A percentile compares a stretch with the other conserved stretches of the same genome.
Evolutionary conservation across 495 filamentous ascomycete species (phyloP).

Genomic region (Stereocaulon alpinum): DNA sequence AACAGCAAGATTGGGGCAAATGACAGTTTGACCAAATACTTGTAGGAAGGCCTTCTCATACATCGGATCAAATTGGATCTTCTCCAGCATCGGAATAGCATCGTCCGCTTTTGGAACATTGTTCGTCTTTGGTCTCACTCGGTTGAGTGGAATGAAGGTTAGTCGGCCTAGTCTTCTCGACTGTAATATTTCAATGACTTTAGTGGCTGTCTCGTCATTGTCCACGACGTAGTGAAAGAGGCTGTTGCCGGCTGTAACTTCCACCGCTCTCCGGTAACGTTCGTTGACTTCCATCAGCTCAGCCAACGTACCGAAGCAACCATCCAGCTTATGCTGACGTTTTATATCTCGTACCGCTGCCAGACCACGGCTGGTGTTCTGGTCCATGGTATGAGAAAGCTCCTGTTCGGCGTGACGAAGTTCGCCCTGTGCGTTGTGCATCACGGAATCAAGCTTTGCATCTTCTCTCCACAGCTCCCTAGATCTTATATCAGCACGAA

Average conservation of each 20-base stretch:
- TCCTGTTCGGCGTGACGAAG: conserved; percentile 63
- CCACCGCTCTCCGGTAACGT: conserved; percentile 79
- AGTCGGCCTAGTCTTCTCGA: conserved; percentile 74
- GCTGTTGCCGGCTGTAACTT: conserved; percentile 84
- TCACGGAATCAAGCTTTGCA: conserved; percentile 66
- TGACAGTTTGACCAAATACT: conserved; percentile 89
- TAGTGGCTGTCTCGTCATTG: conserved; percentile 76
- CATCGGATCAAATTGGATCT: conserved; percentile 64
- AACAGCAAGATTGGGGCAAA: conserved; percentile 80
- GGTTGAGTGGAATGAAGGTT: conserved; percentile 89
- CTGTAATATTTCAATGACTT: conserved; percentile 67
- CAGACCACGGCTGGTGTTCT: conserved; percentile 72
- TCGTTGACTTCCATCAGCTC: conserved; percentile 81
- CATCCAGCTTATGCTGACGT: conserved; percentile 61
- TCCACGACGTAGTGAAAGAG: conserved; percentile 97
- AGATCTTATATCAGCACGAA: conserved; percentile 16
- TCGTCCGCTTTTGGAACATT: conserved; percentile 81
- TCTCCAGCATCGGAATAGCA: conserved; percentile 75
- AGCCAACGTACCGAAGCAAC: conserved; percentile 87
- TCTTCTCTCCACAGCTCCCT: conserved; percentile 81
- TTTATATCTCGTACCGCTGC: conserved; percentile 73
- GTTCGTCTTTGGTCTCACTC: conserved; percentile 52
- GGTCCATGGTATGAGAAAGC: conserved; percentile 80
- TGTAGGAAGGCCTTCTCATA: conserved; percentile 84
- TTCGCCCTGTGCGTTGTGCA: conserved; percentile 64